Percentiles rank a stretch among this genome's conserved stretches.
Evolutionary conservation across 345 rosid genomes (phyloP).

Genomic region (Populus pruinosa): DNA sequence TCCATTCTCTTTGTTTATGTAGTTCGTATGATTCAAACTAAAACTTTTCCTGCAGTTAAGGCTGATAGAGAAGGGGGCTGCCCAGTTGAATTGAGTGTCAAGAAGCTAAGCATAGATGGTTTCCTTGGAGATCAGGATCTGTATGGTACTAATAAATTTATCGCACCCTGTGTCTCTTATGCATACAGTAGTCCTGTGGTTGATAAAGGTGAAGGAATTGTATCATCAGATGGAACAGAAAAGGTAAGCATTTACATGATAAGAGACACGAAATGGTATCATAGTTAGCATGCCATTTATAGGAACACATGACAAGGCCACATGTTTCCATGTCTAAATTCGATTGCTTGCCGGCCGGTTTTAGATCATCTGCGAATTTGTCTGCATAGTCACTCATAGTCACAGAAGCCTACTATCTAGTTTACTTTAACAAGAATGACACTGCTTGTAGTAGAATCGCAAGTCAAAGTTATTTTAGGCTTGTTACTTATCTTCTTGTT

Average conservation of each 20-base stretch:
- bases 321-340: too few relatives aligned
- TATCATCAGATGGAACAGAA: constrained; percentile 11
- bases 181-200: constrained; percentile 29
- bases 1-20: neutral
- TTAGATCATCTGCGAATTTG: neutral
- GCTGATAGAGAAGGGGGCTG: constrained; percentile 88
- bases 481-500: neutral
- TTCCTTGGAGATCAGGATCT: constrained; percentile 54
- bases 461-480: neutral
- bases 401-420: neutral
- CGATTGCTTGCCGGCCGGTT: too few relatives aligned
- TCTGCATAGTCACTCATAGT: neutral
- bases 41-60: constrained; percentile 42
- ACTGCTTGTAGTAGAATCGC: neutral
- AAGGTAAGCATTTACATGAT: constrained; percentile 29
- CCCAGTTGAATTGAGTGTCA: constrained; percentile 54
- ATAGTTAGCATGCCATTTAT: too few relatives aligned
- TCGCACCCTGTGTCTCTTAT: constrained; percentile 71
- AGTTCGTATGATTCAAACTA: constrained; percentile 6
- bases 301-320: too few relatives aligned
- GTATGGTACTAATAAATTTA: constrained; percentile 51
- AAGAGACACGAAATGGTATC: too few relatives aligned
- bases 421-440: neutral
- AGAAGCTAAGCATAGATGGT: constrained; percentile 48
- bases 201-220: neutral